Base-by-base conservation (phyloP, 1,284 basidiomycete genomes). In the Leccinum solheimii region DNA sequence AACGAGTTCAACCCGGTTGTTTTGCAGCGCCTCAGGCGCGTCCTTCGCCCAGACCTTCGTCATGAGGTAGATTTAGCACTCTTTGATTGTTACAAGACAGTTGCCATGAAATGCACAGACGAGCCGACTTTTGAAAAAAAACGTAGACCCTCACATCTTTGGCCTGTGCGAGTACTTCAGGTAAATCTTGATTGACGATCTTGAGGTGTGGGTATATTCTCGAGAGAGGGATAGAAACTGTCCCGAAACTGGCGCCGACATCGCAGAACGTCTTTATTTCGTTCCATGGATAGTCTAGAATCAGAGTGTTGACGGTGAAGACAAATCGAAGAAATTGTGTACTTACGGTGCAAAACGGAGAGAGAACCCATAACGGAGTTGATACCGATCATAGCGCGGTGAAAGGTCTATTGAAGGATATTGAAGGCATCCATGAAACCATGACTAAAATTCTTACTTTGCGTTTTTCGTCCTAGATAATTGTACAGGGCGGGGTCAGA, bases 161-260 rank as follows among this genome's bases (percentile, higher is more conserved):
- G 1, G 79, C 79, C 54, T 77, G 75, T 11, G 58, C 63, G 4
- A 83, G 65, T 4, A 77, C 71, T 11, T 74, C 72, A 0, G 78
- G 77, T 5, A 78, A 66, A 62, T 86, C 84, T 67, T 85, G 83
- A 4, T 54, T n/a, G 2, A n/a, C 11, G 16, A 40, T 55, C 14
- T 38, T 55, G 3, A 55, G 36, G 23, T 55, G 54, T 8, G 36
- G 54, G n/a, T 55, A 27, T 8, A 40, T 11, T n/a, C 27, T 55
- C 8, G 76, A 68, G 7, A 86, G 73, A 16, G 76, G 73, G 14
- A 84, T 70, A 3, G 78, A 72, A 21, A 81, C 69, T 16, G 75
- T 68, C 0, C 84, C 83, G 27, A 78, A 69, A 2, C 83, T 79
- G 0, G 80, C 76, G 2, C 81, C 83, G 10, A 86, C 73, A 66